These are phyloP conservation scores for Roridomyces roridus DNA, from an alignment of 768 basidiomycete genomes.

Conservation along the genomic window DNA sequence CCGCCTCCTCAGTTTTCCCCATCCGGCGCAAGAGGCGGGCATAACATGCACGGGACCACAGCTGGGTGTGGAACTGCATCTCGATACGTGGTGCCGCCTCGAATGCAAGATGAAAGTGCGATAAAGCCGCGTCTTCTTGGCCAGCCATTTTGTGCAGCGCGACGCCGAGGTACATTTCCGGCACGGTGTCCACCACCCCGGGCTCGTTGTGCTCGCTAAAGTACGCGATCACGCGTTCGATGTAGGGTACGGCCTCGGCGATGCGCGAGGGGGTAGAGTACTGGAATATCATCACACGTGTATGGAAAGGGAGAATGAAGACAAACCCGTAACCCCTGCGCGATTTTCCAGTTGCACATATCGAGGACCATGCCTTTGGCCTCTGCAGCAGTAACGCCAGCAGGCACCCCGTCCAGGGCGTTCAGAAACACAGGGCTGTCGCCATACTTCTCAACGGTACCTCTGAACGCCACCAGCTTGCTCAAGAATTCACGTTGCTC, in stretches of 20 bases:
- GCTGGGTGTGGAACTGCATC: conserved; percentile 2
- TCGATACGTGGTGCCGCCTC: not conserved
- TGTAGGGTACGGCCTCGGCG: conserved; percentile 14
- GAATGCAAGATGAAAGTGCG: conserved; percentile 6
- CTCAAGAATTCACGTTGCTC: not conserved
- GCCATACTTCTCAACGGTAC: not conserved
- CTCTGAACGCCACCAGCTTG: not conserved
- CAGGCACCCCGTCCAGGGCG: not conserved
- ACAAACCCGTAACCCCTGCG: conserved; percentile 1
- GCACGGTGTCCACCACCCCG: conserved; percentile 2
- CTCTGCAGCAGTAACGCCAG: not conserved
- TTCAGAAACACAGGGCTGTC: not conserved
- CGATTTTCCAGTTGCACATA: conserved; percentile 5
- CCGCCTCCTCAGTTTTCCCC: conserved; percentile 4
- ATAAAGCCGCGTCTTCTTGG: conserved; percentile 2
- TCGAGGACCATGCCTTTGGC: not conserved
- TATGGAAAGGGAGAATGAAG: not conserved
- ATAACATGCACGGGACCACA: conserved; percentile 17
- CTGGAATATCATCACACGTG: not conserved
- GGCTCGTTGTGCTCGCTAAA: not conserved
- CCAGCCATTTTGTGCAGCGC: conserved; percentile 10
- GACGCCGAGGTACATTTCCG: conserved; percentile 11
- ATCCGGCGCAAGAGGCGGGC: conserved; percentile 7
- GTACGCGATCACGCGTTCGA: conserved; percentile 2
- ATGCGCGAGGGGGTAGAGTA: conserved; percentile 19